Evolutionary conservation across 2,329 filamentous ascomycete species (phyloP), one percentile per base, ranked within the genome.

Genomic region (Geosmithia flava): DNA sequence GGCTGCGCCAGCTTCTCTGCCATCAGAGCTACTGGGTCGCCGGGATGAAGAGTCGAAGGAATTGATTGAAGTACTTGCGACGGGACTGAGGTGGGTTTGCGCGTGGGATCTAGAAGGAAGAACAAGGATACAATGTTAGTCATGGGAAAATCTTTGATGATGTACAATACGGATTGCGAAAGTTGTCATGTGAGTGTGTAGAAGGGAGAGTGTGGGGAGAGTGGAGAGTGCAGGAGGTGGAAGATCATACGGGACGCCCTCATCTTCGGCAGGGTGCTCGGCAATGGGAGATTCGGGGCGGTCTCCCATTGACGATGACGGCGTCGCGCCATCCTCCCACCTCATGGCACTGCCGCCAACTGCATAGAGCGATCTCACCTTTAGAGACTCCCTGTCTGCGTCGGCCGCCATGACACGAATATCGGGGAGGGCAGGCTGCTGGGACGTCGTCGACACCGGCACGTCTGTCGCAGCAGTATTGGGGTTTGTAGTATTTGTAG

Each of bases 281-380:
- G 62, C 66, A 58, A 68, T 69, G 39, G 49, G 46, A 54, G 74
- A 68, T 58, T 70, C 69, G 52, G 70, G 63, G 51, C 46, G 46
- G 20, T 46, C 44, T 7, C 43, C 49, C 13, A 42, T 37, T 17
- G 42, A 59, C 60, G 40, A 40, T 17, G 20, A 41, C 17, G 37
- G 29, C 43, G 67, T 54, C 68, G 63, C 51, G 42, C 47, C 68
- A 53, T 73, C 72, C 59, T 75, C 70, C 62, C 76, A 72, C 70
- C 70, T 75, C 53, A 64, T 66, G 63, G 72, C 62, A 63, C 62
- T 64, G 60, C 75, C 74, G 66, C 70, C 71, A 59, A 69, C 69
- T 68, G 74, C 71, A 71, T 80, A 80, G 66, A 80, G 76, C 65
- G 75, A 80, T 71, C 76, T 78, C 72, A 80, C 76, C 72, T 80